These are phyloP conservation scores for Ophiobolus disseminans DNA, from an alignment of 2,329 filamentous ascomycete species.

Conservation along the genomic window DNA sequence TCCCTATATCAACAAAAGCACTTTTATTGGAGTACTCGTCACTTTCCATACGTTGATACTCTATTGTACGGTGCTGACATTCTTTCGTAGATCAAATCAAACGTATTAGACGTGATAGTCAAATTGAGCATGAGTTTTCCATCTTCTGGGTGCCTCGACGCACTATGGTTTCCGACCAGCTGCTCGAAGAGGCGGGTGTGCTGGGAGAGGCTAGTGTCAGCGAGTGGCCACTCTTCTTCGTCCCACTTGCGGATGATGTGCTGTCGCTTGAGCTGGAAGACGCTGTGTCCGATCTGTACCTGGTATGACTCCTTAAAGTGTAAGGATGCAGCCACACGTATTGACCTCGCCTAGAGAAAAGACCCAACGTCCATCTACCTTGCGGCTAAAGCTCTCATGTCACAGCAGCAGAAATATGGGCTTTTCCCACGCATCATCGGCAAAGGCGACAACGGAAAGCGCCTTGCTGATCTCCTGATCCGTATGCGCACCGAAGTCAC, in stretches of 20 bases:
- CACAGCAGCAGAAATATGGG: constrained; percentile 87
- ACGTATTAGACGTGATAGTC: constrained; percentile 83
- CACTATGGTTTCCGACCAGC: constrained; percentile 87
- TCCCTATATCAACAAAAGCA: constrained; percentile 57
- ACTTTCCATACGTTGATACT: constrained; percentile 29
- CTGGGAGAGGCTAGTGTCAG: constrained; percentile 89
- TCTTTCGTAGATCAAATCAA: constrained; percentile 79
- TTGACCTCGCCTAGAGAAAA: constrained; percentile 65
- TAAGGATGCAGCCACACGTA: not conserved
- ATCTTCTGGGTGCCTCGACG: constrained; percentile 95
- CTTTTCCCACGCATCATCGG: constrained; percentile 94
- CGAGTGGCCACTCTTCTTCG: constrained; percentile 87
- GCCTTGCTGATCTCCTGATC: constrained; percentile 82
- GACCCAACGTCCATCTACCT: constrained; percentile 91
- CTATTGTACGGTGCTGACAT: constrained; percentile 58
- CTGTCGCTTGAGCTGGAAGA: constrained; percentile 89
- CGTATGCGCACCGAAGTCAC: constrained; percentile 91
- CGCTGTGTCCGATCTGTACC: constrained; percentile 84
- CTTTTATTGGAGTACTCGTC: constrained; percentile 37
- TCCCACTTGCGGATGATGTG: constrained; percentile 89
- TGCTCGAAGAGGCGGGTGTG: constrained; percentile 91
- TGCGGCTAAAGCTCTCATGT: constrained; percentile 90
- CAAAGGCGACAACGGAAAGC: constrained; percentile 93
- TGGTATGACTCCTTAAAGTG: constrained; percentile 58
- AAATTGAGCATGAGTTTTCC: constrained; percentile 92